Base-by-base conservation (phyloP, 2,329 filamentous ascomycete species). In the Exophiala sp. region DNA sequence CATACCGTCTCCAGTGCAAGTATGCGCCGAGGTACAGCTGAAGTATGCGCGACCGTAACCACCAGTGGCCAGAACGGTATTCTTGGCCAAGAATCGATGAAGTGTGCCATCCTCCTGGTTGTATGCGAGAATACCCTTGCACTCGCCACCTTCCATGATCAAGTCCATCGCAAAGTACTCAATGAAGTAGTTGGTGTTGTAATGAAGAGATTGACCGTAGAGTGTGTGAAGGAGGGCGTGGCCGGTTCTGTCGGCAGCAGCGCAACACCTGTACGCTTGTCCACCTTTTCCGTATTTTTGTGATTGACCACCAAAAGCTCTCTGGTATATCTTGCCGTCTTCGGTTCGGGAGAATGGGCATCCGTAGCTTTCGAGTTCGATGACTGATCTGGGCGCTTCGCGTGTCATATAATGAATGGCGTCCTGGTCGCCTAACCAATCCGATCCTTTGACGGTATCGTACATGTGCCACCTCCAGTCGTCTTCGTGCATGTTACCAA, bases 101-200 rank as follows among this genome's bases (percentile, higher is more conserved):
- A 97, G 85, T 32, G 92, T 97, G 62, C 94, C 94, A 69, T 99
- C 94, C 77, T 99, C 92, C 78, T 96, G 91, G 83, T 96, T 97
- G 78, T 96, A 96, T 56, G 92, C 92, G 63, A 97, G 81, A 64
- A 97, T 89, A 83, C 94, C 94, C 65, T 91, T 91, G 81, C 92
- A 97, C 74, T 92, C 88, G 58, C 92, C 92, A 67, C 95, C 89
- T 77, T 96, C 88, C 94, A 97, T 97, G 68, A 99, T 88, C 74
- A 97, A 78, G 71, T 97, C 94, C 64, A 95, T 83, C 66, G 91
- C 94, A 73, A 97, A 99, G 82, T 91, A 97, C 77, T 97, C 94
- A 73, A 99, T 96, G 78, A 99, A 97, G 83, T 96, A 99, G 81
- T 96, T 96, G 70, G 92, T 96, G 82, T 96, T 96, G 82, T 97